These are phyloP conservation scores for Dendrobium officinale DNA, from an alignment of 106 monocot species.

Conservation along the genomic window DNA sequence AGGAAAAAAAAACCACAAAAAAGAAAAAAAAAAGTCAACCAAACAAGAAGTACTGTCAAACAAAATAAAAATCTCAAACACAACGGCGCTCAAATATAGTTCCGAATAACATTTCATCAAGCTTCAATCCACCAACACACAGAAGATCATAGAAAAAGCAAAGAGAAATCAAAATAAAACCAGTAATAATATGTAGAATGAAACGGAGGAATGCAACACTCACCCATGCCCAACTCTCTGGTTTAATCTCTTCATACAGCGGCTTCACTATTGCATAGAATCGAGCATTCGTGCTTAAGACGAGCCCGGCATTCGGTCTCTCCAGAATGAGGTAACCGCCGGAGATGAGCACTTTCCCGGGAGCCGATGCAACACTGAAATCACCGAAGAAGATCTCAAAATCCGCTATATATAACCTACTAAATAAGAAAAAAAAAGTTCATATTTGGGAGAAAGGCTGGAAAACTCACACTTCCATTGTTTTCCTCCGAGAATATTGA, in stretches of 20 bases:
- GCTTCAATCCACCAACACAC: background rate
- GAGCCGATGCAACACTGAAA: slow-evolving; percentile 83
- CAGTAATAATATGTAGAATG: background rate
- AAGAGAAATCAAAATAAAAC: background rate
- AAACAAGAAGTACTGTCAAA: background rate
- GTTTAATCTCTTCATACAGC: slow-evolving; percentile 45
- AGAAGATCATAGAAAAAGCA: background rate
- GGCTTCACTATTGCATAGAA: slow-evolving; percentile 90
- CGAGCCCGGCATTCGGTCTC: slow-evolving; percentile 75
- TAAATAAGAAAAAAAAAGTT: background rate
- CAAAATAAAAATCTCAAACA: background rate
- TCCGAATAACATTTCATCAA: background rate
- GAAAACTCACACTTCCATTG: slow-evolving; percentile 12
- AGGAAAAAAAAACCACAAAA: background rate
- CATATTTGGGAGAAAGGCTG: background rate
- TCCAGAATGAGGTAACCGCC: slow-evolving; percentile 94
- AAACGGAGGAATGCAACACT: slow-evolving; percentile 4
- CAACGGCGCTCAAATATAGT: background rate
- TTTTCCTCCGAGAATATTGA: background rate
- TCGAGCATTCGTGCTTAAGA: slow-evolving; percentile 84
- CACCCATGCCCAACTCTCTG: slow-evolving; percentile 92
- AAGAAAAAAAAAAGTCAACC: background rate
- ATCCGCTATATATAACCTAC: background rate
- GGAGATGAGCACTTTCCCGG: slow-evolving; percentile 90
- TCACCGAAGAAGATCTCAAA: slow-evolving; percentile 2